A percentile compares a stretch with the other conserved stretches of the same genome.
Conservation (phyloP, 2,329 filamentous ascomycete species). For the Pyrenochaeta sp. region DNA sequence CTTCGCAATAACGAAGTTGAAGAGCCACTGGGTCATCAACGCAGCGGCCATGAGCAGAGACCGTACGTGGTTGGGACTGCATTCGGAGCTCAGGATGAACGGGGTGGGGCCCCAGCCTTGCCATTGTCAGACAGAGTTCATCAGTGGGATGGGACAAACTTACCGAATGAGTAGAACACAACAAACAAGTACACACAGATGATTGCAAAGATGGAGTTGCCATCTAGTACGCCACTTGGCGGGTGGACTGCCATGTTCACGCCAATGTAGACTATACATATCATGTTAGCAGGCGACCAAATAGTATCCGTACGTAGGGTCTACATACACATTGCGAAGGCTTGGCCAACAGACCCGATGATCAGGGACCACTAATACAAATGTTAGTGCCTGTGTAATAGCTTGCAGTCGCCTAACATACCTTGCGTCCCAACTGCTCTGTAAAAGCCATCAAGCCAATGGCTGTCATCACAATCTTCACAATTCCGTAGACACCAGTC, state of each 20-base stretch:
- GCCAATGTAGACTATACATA: conserved; percentile 31
- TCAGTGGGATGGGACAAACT: conserved; percentile 1
- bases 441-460: conserved; percentile 56
- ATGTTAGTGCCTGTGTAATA: not conserved
- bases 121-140: conserved; percentile 13
- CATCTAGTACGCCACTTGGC: conserved; percentile 43
- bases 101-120: conserved; percentile 56
- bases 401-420: not conserved
- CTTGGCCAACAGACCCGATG: conserved; percentile 53
- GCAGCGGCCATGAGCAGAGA: conserved; percentile 55
- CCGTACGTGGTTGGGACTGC: conserved; percentile 51
- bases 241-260: conserved; percentile 48
- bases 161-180: conserved; percentile 56
- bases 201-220: conserved; percentile 56
- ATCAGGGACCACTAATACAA: conserved; percentile 50
- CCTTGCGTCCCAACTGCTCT: conserved; percentile 55
- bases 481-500: conserved; percentile 57
- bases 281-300: not conserved
- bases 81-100: conserved; percentile 55
- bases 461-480: conserved; percentile 56
- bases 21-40: conserved; percentile 58
- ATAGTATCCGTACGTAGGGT: not conserved
- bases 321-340: conserved; percentile 51
- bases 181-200: conserved; percentile 62
- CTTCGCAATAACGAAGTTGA: conserved; percentile 43